Percentiles rank a stretch among this genome's conserved stretches.
Evolutionary conservation across 2,329 filamentous ascomycete genomes (phyloP).

Genomic region (Ophiostoma novo-ulmi): DNA sequence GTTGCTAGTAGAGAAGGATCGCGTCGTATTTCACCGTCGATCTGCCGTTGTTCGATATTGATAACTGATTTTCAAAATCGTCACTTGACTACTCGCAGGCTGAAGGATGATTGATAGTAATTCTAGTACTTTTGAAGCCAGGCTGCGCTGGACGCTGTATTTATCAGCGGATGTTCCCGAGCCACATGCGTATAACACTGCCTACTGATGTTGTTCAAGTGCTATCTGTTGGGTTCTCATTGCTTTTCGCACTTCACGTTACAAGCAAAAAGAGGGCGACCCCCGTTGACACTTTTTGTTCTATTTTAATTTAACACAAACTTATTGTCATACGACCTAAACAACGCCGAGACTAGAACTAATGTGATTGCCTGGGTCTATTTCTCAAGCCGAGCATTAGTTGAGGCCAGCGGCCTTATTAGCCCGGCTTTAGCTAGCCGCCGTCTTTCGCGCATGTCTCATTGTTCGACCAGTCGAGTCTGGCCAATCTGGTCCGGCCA

Average conservation of each 20-base stretch:
- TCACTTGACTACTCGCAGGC: not conserved
- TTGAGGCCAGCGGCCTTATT: not conserved
- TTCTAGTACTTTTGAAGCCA: not conserved
- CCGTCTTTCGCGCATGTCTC: slow-evolving; percentile 7
- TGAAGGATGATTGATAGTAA: not conserved
- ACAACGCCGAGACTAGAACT: not conserved
- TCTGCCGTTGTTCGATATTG: not conserved
- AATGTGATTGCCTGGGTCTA: not conserved
- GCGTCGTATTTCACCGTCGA: not conserved
- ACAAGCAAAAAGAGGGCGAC: not conserved
- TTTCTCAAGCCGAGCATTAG: not conserved
- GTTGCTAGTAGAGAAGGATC: not conserved
- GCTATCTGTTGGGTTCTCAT: not conserved
- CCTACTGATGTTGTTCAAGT: too few relatives aligned
- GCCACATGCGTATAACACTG: not conserved
- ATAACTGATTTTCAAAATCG: not conserved
- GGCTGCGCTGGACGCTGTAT: not conserved
- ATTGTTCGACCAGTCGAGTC: not conserved
- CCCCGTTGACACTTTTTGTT: not conserved
- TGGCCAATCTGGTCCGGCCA: not conserved
- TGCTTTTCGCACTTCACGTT: not conserved
- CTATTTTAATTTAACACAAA: not conserved
- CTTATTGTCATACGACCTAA: not conserved
- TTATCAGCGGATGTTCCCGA: not conserved
- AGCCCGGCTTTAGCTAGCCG: not conserved